Evolutionary conservation across 1,139 yeast genomes (phyloP).

Genomic region (Komagataea norvegica): DNA sequence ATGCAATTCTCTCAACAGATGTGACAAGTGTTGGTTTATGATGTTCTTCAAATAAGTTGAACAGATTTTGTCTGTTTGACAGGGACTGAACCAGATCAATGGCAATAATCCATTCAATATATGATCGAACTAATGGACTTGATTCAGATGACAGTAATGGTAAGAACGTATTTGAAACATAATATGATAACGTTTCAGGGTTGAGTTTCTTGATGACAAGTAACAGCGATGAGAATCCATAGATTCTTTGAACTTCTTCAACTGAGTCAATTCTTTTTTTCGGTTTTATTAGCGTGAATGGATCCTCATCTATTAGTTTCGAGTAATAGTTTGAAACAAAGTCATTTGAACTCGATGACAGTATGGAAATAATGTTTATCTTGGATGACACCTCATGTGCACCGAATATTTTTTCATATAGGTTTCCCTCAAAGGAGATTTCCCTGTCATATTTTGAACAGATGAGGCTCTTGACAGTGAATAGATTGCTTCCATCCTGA

Average conservation of each 20-base stretch:
- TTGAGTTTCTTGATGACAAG: constrained; percentile 30
- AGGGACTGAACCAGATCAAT: constrained; percentile 30
- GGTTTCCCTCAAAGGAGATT: constrained; percentile 22
- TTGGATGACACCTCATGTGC: constrained; percentile 53
- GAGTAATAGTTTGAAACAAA: constrained; percentile 42
- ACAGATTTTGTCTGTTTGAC: constrained; percentile 28
- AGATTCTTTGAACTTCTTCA: constrained; percentile 65
- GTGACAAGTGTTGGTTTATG: constrained; percentile 51
- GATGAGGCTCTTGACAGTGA: constrained; percentile 55
- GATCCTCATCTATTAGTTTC: constrained; percentile 39
- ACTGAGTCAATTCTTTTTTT: constrained; percentile 55
- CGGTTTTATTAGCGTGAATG: constrained; percentile 41
- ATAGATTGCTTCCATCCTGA: constrained; percentile 55
- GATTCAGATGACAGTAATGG: constrained; percentile 49
- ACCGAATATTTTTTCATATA: constrained; percentile 56
- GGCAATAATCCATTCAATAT: constrained; percentile 75
- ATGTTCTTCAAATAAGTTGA: constrained; percentile 28
- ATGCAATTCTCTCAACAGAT: constrained; percentile 57
- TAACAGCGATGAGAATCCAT: constrained; percentile 50
- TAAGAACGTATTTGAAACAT: constrained; percentile 26
- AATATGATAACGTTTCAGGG: constrained; percentile 17
- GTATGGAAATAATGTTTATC: constrained; percentile 43
- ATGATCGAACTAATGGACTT: constrained; percentile 70
- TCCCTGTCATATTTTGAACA: constrained; percentile 36
- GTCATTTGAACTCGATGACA: constrained; percentile 33